Conservation (phyloP, 176 grass and related monocot species). For the Rhynchospora tenuis region DNA sequence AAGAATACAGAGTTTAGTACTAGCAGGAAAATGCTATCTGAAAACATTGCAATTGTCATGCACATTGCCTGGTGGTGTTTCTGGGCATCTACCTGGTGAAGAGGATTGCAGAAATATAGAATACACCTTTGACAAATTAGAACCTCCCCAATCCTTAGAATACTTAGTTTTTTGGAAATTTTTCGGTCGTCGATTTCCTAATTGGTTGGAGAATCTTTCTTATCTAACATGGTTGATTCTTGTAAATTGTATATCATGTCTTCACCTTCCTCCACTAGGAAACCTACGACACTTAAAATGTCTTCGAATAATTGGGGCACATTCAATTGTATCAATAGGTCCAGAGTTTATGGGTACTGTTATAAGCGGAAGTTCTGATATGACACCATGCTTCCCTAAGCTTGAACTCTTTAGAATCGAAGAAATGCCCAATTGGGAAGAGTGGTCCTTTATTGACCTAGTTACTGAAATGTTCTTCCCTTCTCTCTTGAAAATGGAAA, state of each 20-base stretch:
- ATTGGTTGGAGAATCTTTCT: conserved; percentile 17
- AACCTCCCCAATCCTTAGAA: conserved; percentile 22
- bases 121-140: neutral
- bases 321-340: conserved; percentile 23
- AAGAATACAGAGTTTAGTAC: neutral
- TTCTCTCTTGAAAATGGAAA: neutral
- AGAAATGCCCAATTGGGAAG: conserved; percentile 32
- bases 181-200: neutral
- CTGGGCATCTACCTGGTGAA: neutral
- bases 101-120: conserved; percentile 8
- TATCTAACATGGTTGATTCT: conserved; percentile 5
- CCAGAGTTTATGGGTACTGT: conserved; percentile 3
- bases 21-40: conserved; percentile 5
- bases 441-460: conserved; percentile 11
- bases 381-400: conserved; percentile 23
- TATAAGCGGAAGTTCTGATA: neutral
- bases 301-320: conserved; percentile 1
- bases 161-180: neutral
- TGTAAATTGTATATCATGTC: neutral
- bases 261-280: conserved; percentile 29
- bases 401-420: conserved; percentile 10
- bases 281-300: conserved; percentile 14
- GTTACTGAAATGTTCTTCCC: conserved; percentile 2
- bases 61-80: neutral
- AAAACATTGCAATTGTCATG: neutral